These are phyloP conservation scores for Phytopythium litorale DNA, from an alignment of 352 stramenopile genomes.

Conservation along the genomic window DNA sequence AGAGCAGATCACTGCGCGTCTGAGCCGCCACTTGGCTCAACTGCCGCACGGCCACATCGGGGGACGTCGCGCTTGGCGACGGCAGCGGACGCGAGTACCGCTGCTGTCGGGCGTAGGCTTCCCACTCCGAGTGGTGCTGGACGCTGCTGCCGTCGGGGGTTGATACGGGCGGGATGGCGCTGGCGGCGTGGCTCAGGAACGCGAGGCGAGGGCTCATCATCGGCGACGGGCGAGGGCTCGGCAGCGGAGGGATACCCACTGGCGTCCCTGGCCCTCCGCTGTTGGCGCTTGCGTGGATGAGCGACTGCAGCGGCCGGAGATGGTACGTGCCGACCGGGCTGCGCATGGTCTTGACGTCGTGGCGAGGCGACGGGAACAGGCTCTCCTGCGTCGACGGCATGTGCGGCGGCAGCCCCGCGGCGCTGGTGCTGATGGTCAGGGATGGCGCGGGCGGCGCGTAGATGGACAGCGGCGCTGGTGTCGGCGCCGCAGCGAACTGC, in stretches of 20 bases:
- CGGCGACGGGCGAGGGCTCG: conserved; percentile 6
- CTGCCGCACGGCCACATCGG: conserved; percentile 56
- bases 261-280: background rate
- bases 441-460: conserved; percentile 3
- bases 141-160: conserved; percentile 14
- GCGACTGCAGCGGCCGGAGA: conserved; percentile 41
- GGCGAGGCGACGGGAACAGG: conserved; percentile 6
- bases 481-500: conserved; percentile 11
- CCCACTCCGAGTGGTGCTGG: conserved; percentile 28
- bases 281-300: conserved; percentile 2
- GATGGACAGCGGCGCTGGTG: conserved; percentile 9
- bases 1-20: conserved; percentile 56
- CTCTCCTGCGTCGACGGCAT: conserved; percentile 1
- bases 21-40: conserved; percentile 55
- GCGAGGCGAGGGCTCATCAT: conserved; percentile 16
- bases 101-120: conserved; percentile 19
- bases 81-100: conserved; percentile 14
- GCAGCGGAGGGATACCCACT: conserved; percentile 1
- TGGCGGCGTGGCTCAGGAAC: conserved; percentile 10
- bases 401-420: background rate
- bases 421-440: conserved; percentile 9
- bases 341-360: conserved; percentile 11
- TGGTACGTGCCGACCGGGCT: conserved; percentile 32
- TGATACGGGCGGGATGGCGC: conserved; percentile 7
- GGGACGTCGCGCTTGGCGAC: conserved; percentile 7